A percentile compares a stretch with the other conserved stretches of the same genome.
phyloP scores from a whole-genome alignment of 2,329 filamentous ascomycete genomes.

The Aureobasidium pullulans region DNA sequence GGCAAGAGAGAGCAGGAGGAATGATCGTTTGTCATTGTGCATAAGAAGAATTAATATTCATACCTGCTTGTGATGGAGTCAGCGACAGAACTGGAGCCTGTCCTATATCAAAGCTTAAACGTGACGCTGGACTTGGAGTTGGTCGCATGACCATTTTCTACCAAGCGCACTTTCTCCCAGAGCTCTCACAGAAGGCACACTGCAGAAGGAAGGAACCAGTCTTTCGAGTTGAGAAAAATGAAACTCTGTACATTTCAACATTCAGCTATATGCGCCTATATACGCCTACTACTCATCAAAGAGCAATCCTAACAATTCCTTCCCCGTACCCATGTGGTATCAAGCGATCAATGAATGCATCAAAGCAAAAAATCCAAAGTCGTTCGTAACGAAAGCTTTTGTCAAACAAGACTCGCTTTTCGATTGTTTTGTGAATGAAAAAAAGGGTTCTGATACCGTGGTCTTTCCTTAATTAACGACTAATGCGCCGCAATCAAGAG shows the following conservation, averaged over 20 bases:
- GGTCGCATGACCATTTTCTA: neutral
- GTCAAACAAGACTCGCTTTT: slow-evolving; percentile 1
- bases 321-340: neutral
- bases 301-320: neutral
- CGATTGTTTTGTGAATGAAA: neutral
- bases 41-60: neutral
- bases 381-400: neutral
- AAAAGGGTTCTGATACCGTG: neutral
- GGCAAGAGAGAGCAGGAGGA: slow-evolving; percentile 33
- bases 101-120: no score
- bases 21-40: neutral
- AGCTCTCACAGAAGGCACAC: no score
- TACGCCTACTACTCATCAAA: neutral
- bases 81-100: neutral
- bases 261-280: slow-evolving; percentile 5
- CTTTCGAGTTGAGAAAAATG: neutral
- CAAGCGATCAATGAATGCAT: neutral
- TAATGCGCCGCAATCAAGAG: slow-evolving; percentile 1
- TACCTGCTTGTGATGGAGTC: neutral
- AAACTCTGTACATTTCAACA: slow-evolving; percentile 1
- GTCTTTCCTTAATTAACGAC: neutral
- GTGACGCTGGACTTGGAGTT: neutral
- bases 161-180: neutral
- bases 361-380: neutral
- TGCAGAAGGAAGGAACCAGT: neutral